phyloP scores from a whole-genome alignment of 2,329 filamentous ascomycete genomes.

The Penicillium sp. region DNA sequence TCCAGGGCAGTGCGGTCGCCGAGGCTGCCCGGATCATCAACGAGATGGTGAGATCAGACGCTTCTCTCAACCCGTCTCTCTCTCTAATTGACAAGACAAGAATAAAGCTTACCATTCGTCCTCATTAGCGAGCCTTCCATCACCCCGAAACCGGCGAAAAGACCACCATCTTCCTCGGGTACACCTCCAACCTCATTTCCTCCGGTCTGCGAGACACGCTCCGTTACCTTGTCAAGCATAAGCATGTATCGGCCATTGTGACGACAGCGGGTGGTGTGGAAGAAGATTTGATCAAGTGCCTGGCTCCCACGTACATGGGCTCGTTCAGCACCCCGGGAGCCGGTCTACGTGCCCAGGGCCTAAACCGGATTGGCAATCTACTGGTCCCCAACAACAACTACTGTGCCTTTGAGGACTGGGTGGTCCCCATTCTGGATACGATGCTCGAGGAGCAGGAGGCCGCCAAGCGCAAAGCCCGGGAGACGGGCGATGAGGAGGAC shows the following conservation, averaged over 20 bases:
- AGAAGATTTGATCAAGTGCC: conserved; percentile 98
- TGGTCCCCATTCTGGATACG: conserved; percentile 88
- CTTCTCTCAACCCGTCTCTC: not conserved
- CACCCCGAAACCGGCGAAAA: conserved; percentile 76
- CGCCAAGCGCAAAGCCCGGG: conserved; percentile 59
- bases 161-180: conserved; percentile 95
- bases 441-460: conserved; percentile 94
- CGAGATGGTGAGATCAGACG: conserved; percentile 71
- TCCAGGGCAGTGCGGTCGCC: conserved; percentile 77
- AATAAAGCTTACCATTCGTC: conserved; percentile 9
- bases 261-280: conserved; percentile 95
- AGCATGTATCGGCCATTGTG: conserved; percentile 88
- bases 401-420: conserved; percentile 96
- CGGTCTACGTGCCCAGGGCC: conserved; percentile 75
- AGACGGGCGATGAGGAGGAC: conserved; percentile 55
- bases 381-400: conserved; percentile 97
- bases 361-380: conserved; percentile 95
- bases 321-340: conserved; percentile 78
- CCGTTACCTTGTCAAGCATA: conserved; percentile 89
- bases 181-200: conserved; percentile 96
- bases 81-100: not conserved
- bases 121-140: conserved; percentile 69
- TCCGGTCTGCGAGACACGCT: conserved; percentile 90
- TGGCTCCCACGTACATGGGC: conserved; percentile 90
- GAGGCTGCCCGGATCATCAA: conserved; percentile 92